Conservation (phyloP, 345 rosid species). For the Eucalyptus urophylla region DNA sequence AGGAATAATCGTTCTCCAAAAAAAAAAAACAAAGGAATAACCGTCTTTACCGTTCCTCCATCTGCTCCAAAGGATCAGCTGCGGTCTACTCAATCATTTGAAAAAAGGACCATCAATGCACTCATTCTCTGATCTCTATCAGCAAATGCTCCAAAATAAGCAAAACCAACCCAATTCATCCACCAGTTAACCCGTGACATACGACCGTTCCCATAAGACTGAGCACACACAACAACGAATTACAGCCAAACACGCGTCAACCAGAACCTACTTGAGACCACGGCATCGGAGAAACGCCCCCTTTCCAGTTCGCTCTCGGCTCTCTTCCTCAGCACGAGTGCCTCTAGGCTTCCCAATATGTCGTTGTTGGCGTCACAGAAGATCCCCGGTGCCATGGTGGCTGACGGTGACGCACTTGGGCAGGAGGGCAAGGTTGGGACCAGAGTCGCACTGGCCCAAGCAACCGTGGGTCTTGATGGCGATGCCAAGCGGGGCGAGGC, state of each 20-base stretch:
- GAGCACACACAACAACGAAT: too few relatives aligned
- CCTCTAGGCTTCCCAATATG: constrained; percentile 21
- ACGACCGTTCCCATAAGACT: too few relatives aligned
- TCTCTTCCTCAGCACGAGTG: constrained; percentile 50
- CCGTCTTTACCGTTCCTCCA: too few relatives aligned
- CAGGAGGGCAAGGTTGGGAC: constrained; percentile 61
- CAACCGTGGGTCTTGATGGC: constrained; percentile 49
- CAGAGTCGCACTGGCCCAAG: constrained; percentile 70
- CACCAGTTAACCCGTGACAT: too few relatives aligned
- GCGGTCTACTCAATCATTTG: too few relatives aligned
- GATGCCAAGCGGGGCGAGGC: constrained; percentile 47
- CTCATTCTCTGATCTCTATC: too few relatives aligned
- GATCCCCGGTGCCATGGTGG: constrained; percentile 58
- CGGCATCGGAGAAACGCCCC: constrained; percentile 33
- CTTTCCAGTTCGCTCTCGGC: constrained; percentile 9
- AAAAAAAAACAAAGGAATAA: too few relatives aligned
- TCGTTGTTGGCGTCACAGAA: constrained; percentile 17
- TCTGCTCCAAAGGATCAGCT: too few relatives aligned
- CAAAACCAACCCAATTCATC: too few relatives aligned
- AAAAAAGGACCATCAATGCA: too few relatives aligned
- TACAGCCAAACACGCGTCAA: not conserved
- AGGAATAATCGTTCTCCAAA: too few relatives aligned
- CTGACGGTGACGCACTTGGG: constrained; percentile 49
- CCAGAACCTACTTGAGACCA: constrained; percentile 21
- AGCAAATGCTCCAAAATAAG: too few relatives aligned